Evolutionary conservation across 2,329 filamentous ascomycete species (phyloP), one percentile per base, ranked within the genome.

Genomic region (Aspergillus flavus): DNA sequence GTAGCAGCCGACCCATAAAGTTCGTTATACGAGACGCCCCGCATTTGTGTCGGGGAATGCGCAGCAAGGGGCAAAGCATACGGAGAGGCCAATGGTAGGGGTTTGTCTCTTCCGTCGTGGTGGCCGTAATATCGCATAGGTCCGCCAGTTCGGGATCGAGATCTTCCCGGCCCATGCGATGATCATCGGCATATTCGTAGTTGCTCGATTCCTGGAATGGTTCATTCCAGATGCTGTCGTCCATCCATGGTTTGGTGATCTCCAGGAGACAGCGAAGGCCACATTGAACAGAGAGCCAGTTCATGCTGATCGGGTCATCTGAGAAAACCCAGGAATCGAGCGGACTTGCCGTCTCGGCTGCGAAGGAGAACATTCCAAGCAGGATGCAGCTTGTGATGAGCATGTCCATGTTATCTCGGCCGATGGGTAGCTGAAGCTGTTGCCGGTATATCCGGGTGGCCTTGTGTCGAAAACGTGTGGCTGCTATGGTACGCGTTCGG

Each of bases 81-180:
- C 57, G 57, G 10, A 58, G 36, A 21, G 43, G 43, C 57, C 57
- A 58, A 26, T 58, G 57, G 19, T 26, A 58, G 10, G 43, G 45
- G 11, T 50, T 58, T 16, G 57, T 58, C 4, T 58, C 57, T 36
- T 58, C 57, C 10, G 57, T 50, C 10, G 57, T 58, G 14, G 43
- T 50, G 3, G 39, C 43, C 2, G 12, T 36, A 4, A 58, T 58
- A 11, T 58, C 43, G 21, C 43, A 50, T 11, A 58, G n/a, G 21
- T 58, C 43, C 3, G 57, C 57, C n/a, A 58, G 26, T 11, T 50
- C 45, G 19, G 43, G 14, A 28, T 58, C 57, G 19, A 58, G 43
- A 28, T 50, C 41, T 23, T 50, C 57, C 2, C 57, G 41, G 12
- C 57, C 57, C 57, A 43, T 28, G 21, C 43, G 57, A 26, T 50